phyloP scores from a whole-genome alignment of 1,139 yeast species.

The Debaryomyces singareniensis region DNA sequence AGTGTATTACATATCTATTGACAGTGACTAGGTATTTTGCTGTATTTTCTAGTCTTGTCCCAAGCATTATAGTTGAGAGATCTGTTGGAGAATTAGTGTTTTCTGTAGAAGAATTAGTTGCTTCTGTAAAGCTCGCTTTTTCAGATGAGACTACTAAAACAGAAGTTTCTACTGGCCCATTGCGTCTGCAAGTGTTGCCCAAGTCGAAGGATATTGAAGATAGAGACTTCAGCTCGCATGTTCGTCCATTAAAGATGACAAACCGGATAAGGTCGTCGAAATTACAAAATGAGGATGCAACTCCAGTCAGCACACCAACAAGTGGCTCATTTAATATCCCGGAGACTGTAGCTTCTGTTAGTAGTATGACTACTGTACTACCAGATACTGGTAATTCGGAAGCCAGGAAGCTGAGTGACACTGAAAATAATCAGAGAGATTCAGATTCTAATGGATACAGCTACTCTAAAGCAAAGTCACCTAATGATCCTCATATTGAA shows the following conservation, averaged over 20 bases:
- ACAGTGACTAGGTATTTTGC: constrained; percentile 77
- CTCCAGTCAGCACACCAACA: too few species aligned
- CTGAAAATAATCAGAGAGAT: too few species aligned
- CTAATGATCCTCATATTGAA: too few species aligned
- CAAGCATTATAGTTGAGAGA: constrained; percentile 68
- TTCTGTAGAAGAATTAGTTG: constrained; percentile 65
- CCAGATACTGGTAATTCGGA: too few species aligned
- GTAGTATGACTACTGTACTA: too few species aligned
- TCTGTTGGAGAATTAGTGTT: constrained; percentile 73
- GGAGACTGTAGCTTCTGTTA: too few species aligned
- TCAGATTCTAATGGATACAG: too few species aligned
- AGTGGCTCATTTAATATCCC: too few species aligned
- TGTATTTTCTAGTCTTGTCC: constrained; percentile 56
- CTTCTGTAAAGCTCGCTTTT: constrained; percentile 38
- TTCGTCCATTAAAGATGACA: constrained; percentile 56
- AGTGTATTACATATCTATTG: constrained; percentile 69
- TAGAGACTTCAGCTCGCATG: too few species aligned
- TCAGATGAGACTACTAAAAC: constrained; percentile 6
- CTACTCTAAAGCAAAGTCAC: too few species aligned
- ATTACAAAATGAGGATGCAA: too few species aligned
- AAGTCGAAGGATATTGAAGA: not conserved
- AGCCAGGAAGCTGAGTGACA: too few species aligned
- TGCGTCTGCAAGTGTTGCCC: constrained; percentile 3
- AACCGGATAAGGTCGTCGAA: constrained; percentile 37
- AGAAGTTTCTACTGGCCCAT: constrained; percentile 2